phyloP scores from a whole-genome alignment of 768 basidiomycete genomes.

The Lactifluus pinguis region DNA sequence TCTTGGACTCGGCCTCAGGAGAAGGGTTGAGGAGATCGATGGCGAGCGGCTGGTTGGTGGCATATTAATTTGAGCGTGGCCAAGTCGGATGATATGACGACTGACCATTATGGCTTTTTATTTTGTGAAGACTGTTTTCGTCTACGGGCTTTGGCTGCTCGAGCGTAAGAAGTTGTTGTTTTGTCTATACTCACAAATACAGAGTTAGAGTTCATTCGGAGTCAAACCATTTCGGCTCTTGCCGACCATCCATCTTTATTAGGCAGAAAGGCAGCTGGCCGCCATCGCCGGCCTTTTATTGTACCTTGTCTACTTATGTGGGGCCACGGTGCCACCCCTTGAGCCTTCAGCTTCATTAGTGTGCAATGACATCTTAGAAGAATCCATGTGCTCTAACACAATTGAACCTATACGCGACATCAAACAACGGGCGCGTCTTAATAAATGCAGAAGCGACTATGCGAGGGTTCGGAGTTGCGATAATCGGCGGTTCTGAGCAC shows the following conservation, averaged over 20 bases:
- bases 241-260: not conserved
- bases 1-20: constrained; percentile 71
- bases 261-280: not conserved
- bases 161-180: not conserved
- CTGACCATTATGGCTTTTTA: constrained; percentile 13
- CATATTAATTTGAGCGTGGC: not conserved
- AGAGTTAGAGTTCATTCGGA: constrained; percentile 20
- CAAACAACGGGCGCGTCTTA: no score
- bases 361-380: not conserved
- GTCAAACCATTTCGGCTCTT: not conserved
- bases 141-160: not conserved
- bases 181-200: constrained; percentile 3
- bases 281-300: not conserved
- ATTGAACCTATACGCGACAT: no score
- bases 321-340: not conserved
- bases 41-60: constrained; percentile 71
- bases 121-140: not conserved
- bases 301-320: not conserved
- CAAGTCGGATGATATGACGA: not conserved
- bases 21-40: constrained; percentile 97
- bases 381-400: not conserved
- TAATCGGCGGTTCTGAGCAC: not conserved
- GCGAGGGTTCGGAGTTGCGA: not conserved
- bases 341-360: not conserved
- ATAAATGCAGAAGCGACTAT: no score